phyloP scores from a whole-genome alignment of 1,139 yeast species.

The Pneumocystis canis region DNA sequence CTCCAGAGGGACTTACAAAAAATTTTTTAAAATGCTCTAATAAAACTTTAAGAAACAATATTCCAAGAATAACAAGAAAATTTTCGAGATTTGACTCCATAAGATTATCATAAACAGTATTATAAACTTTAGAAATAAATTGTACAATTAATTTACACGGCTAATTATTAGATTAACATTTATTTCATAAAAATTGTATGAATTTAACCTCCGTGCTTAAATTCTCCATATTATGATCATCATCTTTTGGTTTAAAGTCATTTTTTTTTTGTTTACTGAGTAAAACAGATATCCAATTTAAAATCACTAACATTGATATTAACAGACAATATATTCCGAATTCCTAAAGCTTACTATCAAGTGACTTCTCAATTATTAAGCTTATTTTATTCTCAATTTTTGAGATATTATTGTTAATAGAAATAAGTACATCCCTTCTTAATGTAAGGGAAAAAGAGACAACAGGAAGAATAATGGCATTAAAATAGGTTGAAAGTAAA shows the following conservation, averaged over 20 bases:
- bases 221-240: conserved; percentile 18
- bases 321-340: background rate
- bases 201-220: conserved; percentile 20
- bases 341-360: conserved; percentile 22
- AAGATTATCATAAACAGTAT: conserved; percentile 26
- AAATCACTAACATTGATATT: conserved; percentile 18
- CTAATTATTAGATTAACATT: conserved; percentile 43
- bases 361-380: conserved; percentile 44
- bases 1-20: conserved; percentile 69
- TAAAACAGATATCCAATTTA: conserved; percentile 23
- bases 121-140: conserved; percentile 30
- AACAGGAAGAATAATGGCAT: conserved; percentile 60
- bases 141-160: conserved; percentile 50
- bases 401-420: conserved; percentile 53
- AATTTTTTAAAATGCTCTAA: conserved; percentile 64
- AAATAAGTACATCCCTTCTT: conserved; percentile 39
- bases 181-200: conserved; percentile 23
- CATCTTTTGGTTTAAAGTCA: conserved; percentile 40
- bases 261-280: conserved; percentile 49
- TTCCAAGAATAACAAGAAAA: conserved; percentile 46
- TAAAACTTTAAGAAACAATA: conserved; percentile 42
- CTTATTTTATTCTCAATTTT: conserved; percentile 59
- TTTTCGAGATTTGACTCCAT: conserved; percentile 41
- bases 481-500: conserved; percentile 53
- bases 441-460: conserved; percentile 41